Percentiles rank a stretch among this genome's conserved stretches.
phyloP scores from a whole-genome alignment of 179 eudicot genomes.

The Monotropa hypopitys region DNA sequence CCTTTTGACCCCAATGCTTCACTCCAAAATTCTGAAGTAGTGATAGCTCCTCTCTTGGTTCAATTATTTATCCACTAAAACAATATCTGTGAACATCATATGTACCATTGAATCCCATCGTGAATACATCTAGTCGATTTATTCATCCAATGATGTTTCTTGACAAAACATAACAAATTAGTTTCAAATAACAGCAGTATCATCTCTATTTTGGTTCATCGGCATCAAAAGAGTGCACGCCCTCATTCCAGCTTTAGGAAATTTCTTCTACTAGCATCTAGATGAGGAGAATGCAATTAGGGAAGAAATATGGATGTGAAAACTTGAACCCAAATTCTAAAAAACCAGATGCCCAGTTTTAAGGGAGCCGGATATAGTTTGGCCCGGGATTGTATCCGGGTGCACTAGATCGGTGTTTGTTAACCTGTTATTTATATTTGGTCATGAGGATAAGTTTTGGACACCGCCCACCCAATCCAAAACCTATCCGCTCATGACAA shows the following conservation, averaged over 20 bases:
- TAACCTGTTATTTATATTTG: too few relatives aligned
- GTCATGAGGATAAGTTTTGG: too few relatives aligned
- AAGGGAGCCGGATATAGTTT: too few relatives aligned
- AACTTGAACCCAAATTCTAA: too few relatives aligned
- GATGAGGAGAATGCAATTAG: not conserved
- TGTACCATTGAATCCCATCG: not conserved
- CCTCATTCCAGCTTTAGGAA: not conserved
- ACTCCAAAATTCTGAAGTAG: not conserved
- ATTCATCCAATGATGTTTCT: not conserved
- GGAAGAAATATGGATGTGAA: not conserved
- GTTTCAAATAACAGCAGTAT: not conserved
- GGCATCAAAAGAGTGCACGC: not conserved
- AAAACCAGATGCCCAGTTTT: too few relatives aligned
- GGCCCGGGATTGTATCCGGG: too few relatives aligned
- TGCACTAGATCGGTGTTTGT: too few relatives aligned
- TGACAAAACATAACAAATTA: not conserved
- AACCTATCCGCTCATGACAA: too few relatives aligned
- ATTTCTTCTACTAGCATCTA: not conserved
- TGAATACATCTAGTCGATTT: not conserved
- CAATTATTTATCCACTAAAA: not conserved
- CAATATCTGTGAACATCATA: not conserved
- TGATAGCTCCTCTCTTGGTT: not conserved
- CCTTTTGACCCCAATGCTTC: not conserved
- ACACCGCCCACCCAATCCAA: too few relatives aligned
- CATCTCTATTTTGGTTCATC: not conserved